Base-by-base conservation (phyloP, 176 grass and related monocot species). In the Pharus latifolius region DNA sequence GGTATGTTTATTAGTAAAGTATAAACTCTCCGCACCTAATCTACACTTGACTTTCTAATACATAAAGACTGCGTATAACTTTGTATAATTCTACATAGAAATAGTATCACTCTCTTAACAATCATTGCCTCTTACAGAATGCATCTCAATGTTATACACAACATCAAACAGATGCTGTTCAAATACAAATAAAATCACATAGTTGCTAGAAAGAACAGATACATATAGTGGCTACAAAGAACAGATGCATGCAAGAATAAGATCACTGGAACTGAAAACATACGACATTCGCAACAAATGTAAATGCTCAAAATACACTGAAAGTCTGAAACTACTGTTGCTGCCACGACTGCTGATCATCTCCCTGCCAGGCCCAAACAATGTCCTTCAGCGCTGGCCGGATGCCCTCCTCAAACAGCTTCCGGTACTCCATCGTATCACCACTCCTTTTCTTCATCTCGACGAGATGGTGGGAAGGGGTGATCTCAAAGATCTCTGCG, bases 391-490 rank as follows among this genome's bases (percentile, higher is more conserved):
- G 76, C 35, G 68, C 82, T 28, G 88, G 92, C 61, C 76, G 76
- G 63, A 96, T 82, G 46, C 79, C 47, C 43, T 91, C 76, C 48
- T 92, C 84, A 52, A 91, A 24, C 29, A 96, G 2, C 73, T 73
- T 83, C 18, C 63, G 54, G 68, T 96, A 96, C 78, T 96, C 92
- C 11, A 86, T 28, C 29, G 76, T 58, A 78, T 96, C 92, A 11
- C 92, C 92, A 22, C 57, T 73, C 44, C 79, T 88, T 63, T 96
- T 84, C 24, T 86, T 92, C 28, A 96, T 92, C 76, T 96, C 85
- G 47, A 96, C 70, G 24, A 96, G 71, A 59, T 91, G 83, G 62
- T 80, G 68, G 35, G 62, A 76, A 14, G 76, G 17, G 0, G 80
- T 80, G 24, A 92, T 83, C 71, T 88, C 82, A 67, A 92, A 92